Evolutionary conservation across 2,329 filamentous ascomycete species (phyloP), one percentile per base, ranked within the genome.

Genomic region (Nothophaeocryptopus gaeumannii): DNA sequence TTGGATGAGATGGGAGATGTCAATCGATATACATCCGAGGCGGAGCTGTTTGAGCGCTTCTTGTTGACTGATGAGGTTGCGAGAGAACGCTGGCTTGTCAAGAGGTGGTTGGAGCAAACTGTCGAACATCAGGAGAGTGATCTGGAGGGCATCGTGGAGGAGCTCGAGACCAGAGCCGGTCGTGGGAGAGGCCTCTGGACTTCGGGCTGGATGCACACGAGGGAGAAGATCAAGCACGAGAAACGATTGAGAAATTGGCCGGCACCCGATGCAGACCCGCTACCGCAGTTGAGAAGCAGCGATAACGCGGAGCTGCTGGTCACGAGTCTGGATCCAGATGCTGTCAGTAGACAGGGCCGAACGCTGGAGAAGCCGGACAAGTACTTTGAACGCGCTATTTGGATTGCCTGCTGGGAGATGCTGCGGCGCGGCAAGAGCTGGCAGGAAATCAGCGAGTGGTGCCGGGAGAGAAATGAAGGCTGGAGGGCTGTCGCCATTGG

Each of bases 391-490:
- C 82, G 86, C 45, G 87, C 90, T 2, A 88, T 95, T 39, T 97
- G 93, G 91, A 79, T 91, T 53, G 86, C 88, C n/a, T 93, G 89
- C 70, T 97, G 90, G 74, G 89, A 96, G 68, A 88, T 96, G 76
- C 76, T 99, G 45, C 84, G 92, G 41, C 83, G 90, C 39, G 93
- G 93, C n/a, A 84, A 83, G 58, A 82, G 78, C 54, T 82, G 87
- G 72, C 72, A 79, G 8, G 81, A 86, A 33, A 87, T 97, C 55
- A 81, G 83, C 47, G 86, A 91, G 41, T 96, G 90, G 89, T 95
- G 90, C 63, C 76, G 85, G 39, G 87, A 92, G 61, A 81, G 88
- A 51, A 88, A 89, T 8, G 91, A 97, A 71, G 81, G 85, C 54
- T 99, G 92, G 92, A 84, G 92, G 54, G 89, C 89, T 36, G 80